phyloP scores from a whole-genome alignment of 129 eudicot genomes.

The Smallanthus sonchifolius region DNA sequence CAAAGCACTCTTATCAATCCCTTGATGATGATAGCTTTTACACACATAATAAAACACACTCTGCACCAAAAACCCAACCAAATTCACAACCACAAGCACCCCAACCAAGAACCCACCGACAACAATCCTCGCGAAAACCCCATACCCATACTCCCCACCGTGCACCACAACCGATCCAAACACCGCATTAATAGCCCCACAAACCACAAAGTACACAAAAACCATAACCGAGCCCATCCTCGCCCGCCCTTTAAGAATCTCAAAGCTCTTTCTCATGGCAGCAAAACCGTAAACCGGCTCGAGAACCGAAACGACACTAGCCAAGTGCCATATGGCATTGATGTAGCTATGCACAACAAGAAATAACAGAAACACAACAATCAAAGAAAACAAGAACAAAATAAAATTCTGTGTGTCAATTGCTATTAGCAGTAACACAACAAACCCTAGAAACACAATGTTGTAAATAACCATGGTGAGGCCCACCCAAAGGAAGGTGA shows the following conservation, averaged over 20 bases:
- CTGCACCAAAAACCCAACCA: conserved; percentile 80
- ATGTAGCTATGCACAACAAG: conserved; percentile 76
- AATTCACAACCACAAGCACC: conserved; percentile 77
- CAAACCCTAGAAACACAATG: conserved; percentile 46
- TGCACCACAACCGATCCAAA: conserved; percentile 72
- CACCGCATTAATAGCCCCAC: conserved; percentile 67
- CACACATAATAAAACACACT: conserved; percentile 94
- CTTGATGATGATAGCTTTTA: conserved; percentile 83
- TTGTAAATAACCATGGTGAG: conserved; percentile 57
- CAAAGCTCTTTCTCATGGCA: conserved; percentile 83
- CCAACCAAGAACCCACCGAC: conserved; percentile 91
- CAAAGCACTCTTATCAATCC: conserved; percentile 69
- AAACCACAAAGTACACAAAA: conserved; percentile 53
- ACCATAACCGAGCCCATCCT: conserved; percentile 56
- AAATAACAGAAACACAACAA: conserved; percentile 53
- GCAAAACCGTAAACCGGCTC: conserved; percentile 69
- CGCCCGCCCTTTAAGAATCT: conserved; percentile 61
- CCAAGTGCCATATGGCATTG: conserved; percentile 79
- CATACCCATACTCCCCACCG: conserved; percentile 56
- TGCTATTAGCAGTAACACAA: conserved; percentile 60
- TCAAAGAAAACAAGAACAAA: conserved; percentile 46
- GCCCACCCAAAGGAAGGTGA: conserved; percentile 74
- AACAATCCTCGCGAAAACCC: conserved; percentile 56
- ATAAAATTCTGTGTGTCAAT: conserved; percentile 51
- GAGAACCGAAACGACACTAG: conserved; percentile 77